These are phyloP conservation scores for Colletotrichum godetiae DNA, from an alignment of 2,329 filamentous ascomycete species.

Conservation along the genomic window DNA sequence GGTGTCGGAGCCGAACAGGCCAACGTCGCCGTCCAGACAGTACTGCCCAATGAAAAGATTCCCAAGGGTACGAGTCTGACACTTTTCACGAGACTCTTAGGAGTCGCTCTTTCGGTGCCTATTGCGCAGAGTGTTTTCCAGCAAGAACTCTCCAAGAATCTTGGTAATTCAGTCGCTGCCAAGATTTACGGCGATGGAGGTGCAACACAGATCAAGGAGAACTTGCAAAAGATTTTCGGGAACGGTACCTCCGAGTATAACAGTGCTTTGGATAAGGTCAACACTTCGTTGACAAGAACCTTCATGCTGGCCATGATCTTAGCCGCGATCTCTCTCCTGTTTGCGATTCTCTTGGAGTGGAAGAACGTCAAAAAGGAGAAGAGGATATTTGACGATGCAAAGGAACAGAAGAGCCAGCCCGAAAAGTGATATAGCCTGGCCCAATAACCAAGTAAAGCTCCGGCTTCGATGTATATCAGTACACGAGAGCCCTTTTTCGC, in stretches of 20 bases:
- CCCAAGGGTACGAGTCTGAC: constrained; percentile 57
- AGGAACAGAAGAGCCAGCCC: background rate
- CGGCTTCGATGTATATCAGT: no score
- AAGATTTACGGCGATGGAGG: constrained; percentile 62
- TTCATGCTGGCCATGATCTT: constrained; percentile 67
- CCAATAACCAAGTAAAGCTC: no score
- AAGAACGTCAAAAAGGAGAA: constrained; percentile 65
- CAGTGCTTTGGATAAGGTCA: constrained; percentile 58
- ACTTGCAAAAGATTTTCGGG: constrained; percentile 31
- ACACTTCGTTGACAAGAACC: constrained; percentile 61
- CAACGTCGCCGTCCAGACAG: constrained; percentile 58
- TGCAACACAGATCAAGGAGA: background rate
- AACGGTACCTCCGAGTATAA: constrained; percentile 40
- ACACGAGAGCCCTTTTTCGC: no score
- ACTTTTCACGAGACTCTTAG: constrained; percentile 57
- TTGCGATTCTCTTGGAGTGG: constrained; percentile 69
- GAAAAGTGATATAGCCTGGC: no score
- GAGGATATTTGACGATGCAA: background rate
- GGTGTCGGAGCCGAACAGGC: constrained; percentile 57
- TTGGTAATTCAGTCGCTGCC: constrained; percentile 46
- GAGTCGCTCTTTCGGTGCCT: constrained; percentile 60
- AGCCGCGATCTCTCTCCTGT: constrained; percentile 62
- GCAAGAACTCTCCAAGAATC: constrained; percentile 54
- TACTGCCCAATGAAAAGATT: constrained; percentile 55
- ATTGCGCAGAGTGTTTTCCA: constrained; percentile 63